A percentile compares a stretch with the other conserved stretches of the same genome.
These are phyloP conservation scores for Rhodotorula sp. DNA, from an alignment of 1,284 basidiomycete genomes.

Conservation along the genomic window DNA sequence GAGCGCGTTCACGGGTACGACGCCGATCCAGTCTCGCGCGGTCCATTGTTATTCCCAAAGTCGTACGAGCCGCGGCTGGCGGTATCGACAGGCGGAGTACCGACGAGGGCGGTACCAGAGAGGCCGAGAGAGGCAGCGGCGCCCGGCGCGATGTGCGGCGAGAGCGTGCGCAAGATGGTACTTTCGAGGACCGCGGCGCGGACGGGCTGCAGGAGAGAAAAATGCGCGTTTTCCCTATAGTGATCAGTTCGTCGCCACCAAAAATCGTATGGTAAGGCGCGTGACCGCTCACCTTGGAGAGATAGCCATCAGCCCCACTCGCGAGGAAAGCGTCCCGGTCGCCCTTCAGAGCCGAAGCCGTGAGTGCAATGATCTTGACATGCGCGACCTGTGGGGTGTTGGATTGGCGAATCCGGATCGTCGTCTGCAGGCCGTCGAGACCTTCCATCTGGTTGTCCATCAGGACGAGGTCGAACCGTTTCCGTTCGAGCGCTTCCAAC, in stretches of 20 bases:
- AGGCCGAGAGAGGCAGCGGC: background rate
- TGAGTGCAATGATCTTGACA: constrained; percentile 41
- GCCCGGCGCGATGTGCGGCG: background rate
- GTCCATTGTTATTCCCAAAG: background rate
- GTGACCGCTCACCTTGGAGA: constrained; percentile 40
- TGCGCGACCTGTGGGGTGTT: constrained; percentile 7
- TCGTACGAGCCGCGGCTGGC: background rate
- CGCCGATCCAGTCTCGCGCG: background rate
- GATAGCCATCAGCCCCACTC: constrained; percentile 39
- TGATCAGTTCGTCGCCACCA: no score
- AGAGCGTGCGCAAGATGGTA: constrained; percentile 19
- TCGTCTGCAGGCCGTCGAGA: constrained; percentile 41
- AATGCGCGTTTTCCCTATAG: background rate
- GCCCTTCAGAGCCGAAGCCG: constrained; percentile 41
- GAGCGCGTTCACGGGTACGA: background rate
- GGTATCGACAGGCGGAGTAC: background rate
- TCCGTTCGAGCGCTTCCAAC: constrained; percentile 19
- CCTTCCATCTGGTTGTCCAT: constrained; percentile 42
- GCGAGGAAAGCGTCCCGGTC: constrained; percentile 39
- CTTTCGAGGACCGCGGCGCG: constrained; percentile 28
- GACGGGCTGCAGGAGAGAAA: constrained; percentile 14
- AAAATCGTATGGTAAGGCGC: no score
- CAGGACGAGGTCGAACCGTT: constrained; percentile 34
- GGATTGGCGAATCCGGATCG: constrained; percentile 30
- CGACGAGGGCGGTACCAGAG: background rate